Base-by-base conservation (phyloP, 2,329 filamentous ascomycete genomes). In the Coniochaeta sp. region DNA sequence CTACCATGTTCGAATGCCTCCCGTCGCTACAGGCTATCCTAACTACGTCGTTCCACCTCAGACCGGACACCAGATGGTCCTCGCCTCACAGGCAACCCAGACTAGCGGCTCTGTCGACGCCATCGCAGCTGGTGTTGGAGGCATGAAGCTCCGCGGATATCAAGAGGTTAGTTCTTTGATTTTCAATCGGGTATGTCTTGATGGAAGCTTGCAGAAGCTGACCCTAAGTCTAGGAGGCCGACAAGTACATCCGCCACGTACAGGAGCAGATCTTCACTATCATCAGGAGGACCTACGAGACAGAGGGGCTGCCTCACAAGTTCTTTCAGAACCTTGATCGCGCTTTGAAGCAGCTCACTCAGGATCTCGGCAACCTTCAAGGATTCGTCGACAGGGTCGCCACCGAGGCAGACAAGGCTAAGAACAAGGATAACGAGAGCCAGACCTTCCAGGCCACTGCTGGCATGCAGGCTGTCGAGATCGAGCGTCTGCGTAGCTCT, bases 391-490 rank as follows among this genome's bases (percentile, higher is more conserved):
- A 49, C 26, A 35, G 18, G 47, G 20, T 49, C 6, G 18, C 28
- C 28, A 22, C 20, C 7, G 18, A 24, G 38, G 38, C 18, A 26
- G 18, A 26, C 18, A n/a, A 18, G 12, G 20, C 14, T 5, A 28
- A 35, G 28, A 35, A 35, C 22, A 49, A 49, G 30, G 31, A 33
- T n/a, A 35, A 24, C 10, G 47, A 49, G 24, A 28, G 16, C 20
- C 16, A 49, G 20, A 32, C 18, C 14, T 26, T 49, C 30, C 47
- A 49, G 47, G 47, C 47, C 13, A 35, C 47, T 16, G 30, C 47
- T 18, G 47, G 28, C 5, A 22, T 33, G 31, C 47, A 49, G 22
- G 47, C 47, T 9, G 47, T 49, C 8, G 30, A 49, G 31, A 49
- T 49, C 16, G 30, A 49, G 31, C 28, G 30, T 10, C 47, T 49